Evolutionary conservation across 148 eudicot genomes (phyloP).

Genomic region (Simmondsia chinensis): DNA sequence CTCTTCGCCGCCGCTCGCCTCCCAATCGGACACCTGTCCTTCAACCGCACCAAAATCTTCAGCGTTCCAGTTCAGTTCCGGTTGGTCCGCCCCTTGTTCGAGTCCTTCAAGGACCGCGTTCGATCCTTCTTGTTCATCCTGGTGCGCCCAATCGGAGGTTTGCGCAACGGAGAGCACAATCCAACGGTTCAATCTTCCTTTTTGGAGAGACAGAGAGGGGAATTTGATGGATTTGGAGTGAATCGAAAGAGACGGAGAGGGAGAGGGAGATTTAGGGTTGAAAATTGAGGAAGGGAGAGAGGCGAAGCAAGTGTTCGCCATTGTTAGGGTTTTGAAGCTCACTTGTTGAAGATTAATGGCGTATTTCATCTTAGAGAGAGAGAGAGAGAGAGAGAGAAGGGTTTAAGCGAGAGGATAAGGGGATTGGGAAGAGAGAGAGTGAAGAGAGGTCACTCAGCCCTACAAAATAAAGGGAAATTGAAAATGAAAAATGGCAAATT

Average conservation of each 20-base stretch:
- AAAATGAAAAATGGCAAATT: too few species aligned
- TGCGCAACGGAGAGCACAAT: conserved; percentile 24
- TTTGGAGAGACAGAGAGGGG: conserved; percentile 16
- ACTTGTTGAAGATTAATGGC: too few species aligned
- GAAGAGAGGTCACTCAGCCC: too few species aligned
- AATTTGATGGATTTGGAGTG: conserved; percentile 43
- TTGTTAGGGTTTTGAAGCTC: conserved; percentile 35
- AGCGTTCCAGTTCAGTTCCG: conserved; percentile 12
- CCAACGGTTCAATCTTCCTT: conserved; percentile 12
- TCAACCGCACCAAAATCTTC: not conserved
- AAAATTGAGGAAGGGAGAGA: conserved; percentile 32
- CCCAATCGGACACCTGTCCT: conserved; percentile 15
- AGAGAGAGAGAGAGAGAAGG: too few species aligned
- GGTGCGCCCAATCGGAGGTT: conserved; percentile 43
- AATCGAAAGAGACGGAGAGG: conserved; percentile 19
- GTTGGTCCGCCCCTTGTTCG: conserved; percentile 20
- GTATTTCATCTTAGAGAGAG: too few species aligned
- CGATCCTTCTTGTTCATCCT: conserved; percentile 27
- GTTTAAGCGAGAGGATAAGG: too few species aligned
- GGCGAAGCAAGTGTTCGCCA: conserved; percentile 29
- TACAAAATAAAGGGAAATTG: too few species aligned
- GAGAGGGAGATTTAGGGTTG: conserved; percentile 16
- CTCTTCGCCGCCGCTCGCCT: conserved; percentile 10
- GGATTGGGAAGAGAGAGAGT: too few species aligned
- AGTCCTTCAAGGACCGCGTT: conserved; percentile 29